These are phyloP conservation scores for Metarhizium rileyi DNA, from an alignment of 2,329 filamentous ascomycete genomes.

Conservation along the genomic window DNA sequence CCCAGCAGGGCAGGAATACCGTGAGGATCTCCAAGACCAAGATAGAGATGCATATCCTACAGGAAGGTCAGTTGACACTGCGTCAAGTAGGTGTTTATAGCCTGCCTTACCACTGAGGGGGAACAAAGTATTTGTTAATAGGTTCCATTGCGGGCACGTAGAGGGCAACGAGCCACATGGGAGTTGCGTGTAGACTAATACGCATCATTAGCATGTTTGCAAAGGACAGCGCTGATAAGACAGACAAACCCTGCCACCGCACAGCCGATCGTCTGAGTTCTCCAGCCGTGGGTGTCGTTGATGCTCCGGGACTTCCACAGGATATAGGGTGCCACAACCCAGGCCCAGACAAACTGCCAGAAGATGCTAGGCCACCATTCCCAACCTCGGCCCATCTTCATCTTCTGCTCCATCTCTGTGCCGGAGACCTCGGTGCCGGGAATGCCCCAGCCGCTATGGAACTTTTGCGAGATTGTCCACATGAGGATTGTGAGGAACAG, in stretches of 20 bases:
- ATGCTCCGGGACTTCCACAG: constrained; percentile 51
- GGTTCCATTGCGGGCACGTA: constrained; percentile 37
- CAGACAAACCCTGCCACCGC: constrained; percentile 30
- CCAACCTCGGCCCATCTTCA: constrained; percentile 41
- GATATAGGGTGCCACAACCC: constrained; percentile 46
- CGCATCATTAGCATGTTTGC: constrained; percentile 1
- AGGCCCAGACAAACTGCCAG: constrained; percentile 51
- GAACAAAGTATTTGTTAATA: constrained; percentile 44
- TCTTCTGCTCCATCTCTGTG: constrained; percentile 33
- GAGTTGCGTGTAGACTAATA: constrained; percentile 48
- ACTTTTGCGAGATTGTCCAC: constrained; percentile 53
- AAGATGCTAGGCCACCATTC: constrained; percentile 56
- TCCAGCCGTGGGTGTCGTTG: constrained; percentile 54
- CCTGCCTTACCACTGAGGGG: constrained; percentile 49
- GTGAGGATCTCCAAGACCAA: constrained; percentile 51
- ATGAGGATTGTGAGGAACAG: constrained; percentile 46
- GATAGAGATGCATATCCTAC: constrained; percentile 40
- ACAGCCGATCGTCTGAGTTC: constrained; percentile 48
- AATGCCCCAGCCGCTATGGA: constrained; percentile 48
- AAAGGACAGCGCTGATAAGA: background rate
- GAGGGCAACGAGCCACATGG: constrained; percentile 53
- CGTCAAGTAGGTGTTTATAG: constrained; percentile 23
- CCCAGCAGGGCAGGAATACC: constrained; percentile 51
- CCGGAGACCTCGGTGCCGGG: constrained; percentile 49
- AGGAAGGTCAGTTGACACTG: background rate